Evolutionary conservation across 768 basidiomycete species (phyloP).

Genomic region (Amanita inopinata): DNA sequence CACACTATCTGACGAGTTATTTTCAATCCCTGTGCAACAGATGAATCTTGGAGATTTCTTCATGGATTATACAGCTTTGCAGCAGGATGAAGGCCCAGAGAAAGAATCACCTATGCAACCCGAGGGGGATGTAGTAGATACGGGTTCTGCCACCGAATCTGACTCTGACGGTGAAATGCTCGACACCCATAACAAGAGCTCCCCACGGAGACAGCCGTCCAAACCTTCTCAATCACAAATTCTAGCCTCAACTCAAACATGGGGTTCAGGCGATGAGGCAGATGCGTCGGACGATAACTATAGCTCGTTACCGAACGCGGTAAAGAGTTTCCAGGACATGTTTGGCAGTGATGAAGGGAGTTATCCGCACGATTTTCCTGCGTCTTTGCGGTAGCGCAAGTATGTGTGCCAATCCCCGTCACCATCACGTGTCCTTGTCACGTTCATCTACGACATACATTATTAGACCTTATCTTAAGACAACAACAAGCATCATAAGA

Average conservation of each 20-base stretch:
- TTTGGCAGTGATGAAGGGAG: slow-evolving; percentile 30
- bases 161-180: slow-evolving; percentile 25
- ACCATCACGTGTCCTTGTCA: neutral
- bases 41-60: slow-evolving; percentile 12
- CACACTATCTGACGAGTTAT: slow-evolving; percentile 16
- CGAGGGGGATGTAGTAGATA: neutral
- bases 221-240: neutral
- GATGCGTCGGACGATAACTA: slow-evolving; percentile 1
- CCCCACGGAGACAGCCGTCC: neutral
- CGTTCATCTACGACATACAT: too few relatives aligned
- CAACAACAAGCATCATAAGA: slow-evolving; percentile 8
- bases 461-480: slow-evolving; percentile 7
- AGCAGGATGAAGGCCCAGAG: too few relatives aligned
- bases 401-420: slow-evolving; percentile 4
- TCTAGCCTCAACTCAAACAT: slow-evolving; percentile 6
- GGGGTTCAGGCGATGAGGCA: neutral
- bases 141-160: slow-evolving; percentile 27
- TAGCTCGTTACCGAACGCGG: slow-evolving; percentile 25
- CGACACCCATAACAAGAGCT: neutral
- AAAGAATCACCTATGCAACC: too few relatives aligned
- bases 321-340: slow-evolving; percentile 36
- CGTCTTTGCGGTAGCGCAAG: slow-evolving; percentile 21
- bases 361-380: slow-evolving; percentile 32
- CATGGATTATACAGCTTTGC: too few relatives aligned
- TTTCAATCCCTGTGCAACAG: slow-evolving; percentile 15